These are phyloP conservation scores for Ogataea philodendri DNA, from an alignment of 805 yeast species.

Conservation along the genomic window DNA sequence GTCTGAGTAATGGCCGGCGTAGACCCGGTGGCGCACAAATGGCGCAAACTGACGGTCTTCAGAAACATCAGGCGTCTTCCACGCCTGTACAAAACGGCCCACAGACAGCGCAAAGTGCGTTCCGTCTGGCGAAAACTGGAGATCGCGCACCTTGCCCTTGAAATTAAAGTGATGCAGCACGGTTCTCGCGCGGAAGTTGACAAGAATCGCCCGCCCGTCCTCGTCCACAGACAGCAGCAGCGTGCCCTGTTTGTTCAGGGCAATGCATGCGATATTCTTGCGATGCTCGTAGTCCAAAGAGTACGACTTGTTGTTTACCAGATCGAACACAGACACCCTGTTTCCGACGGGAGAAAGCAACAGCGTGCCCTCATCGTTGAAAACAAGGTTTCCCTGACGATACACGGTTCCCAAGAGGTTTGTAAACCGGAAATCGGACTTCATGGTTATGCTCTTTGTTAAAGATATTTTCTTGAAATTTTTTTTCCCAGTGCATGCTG, in stretches of 20 bases:
- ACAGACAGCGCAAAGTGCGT: slow-evolving; percentile 80
- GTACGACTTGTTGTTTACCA: slow-evolving; percentile 77
- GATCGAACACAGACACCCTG: slow-evolving; percentile 83
- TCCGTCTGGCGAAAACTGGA: slow-evolving; percentile 89
- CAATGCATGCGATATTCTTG: slow-evolving; percentile 73
- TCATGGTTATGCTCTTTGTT: slow-evolving; percentile 45
- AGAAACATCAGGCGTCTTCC: slow-evolving; percentile 81
- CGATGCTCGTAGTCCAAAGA: slow-evolving; percentile 93
- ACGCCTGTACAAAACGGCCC: slow-evolving; percentile 80
- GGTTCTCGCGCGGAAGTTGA: slow-evolving; percentile 76
- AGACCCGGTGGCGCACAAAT: slow-evolving; percentile 82
- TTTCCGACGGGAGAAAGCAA: slow-evolving; percentile 93
- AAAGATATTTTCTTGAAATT: slow-evolving; percentile 5
- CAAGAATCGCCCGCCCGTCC: slow-evolving; percentile 91
- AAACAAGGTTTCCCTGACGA: slow-evolving; percentile 84
- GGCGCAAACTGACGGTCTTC: slow-evolving; percentile 96
- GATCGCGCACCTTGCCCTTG: slow-evolving; percentile 68
- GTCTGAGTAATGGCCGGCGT: slow-evolving; percentile 90
- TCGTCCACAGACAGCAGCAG: slow-evolving; percentile 79
- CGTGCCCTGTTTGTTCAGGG: slow-evolving; percentile 79
- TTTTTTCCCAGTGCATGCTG: too few species aligned
- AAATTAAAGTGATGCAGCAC: slow-evolving; percentile 94
- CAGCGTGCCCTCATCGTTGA: slow-evolving; percentile 81
- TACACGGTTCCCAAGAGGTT: slow-evolving; percentile 94
- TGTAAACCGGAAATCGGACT: slow-evolving; percentile 84